A percentile compares a stretch with the other conserved stretches of the same genome.
phyloP scores from a whole-genome alignment of 2,329 filamentous ascomycete genomes.

The Domatiomyces globalis region DNA sequence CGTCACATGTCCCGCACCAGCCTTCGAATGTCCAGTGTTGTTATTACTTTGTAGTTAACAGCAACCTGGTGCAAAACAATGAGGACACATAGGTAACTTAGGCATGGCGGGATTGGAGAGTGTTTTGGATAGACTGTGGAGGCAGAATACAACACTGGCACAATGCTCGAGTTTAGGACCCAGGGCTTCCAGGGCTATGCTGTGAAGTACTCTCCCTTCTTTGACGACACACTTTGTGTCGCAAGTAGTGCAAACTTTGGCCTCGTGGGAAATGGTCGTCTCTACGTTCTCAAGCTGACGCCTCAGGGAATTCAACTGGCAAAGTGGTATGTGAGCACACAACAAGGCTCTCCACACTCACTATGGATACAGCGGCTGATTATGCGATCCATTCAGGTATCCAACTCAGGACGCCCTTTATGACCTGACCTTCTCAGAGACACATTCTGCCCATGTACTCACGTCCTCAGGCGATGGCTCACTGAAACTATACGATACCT shows the following conservation, averaged over 20 bases:
- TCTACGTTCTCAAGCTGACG: slow-evolving; percentile 73
- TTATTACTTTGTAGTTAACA: not conserved
- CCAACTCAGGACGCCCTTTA: slow-evolving; percentile 96
- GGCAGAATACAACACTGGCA: slow-evolving; percentile 12
- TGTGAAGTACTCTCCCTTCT: slow-evolving; percentile 97
- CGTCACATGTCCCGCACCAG: no score
- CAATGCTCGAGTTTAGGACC: slow-evolving; percentile 87
- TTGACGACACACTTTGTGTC: slow-evolving; percentile 85
- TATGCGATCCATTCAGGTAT: slow-evolving; percentile 43
- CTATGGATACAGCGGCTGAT: not conserved
- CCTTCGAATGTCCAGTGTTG: not conserved
- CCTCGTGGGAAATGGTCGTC: slow-evolving; percentile 83
- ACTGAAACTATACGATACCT: slow-evolving; percentile 84
- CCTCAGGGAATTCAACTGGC: slow-evolving; percentile 69
- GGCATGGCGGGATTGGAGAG: not conserved
- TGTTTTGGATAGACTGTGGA: not conserved
- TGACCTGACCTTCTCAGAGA: slow-evolving; percentile 87
- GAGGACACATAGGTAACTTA: not conserved
- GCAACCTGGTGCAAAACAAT: not conserved
- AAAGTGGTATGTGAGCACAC: slow-evolving; percentile 48
- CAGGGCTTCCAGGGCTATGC: slow-evolving; percentile 91
- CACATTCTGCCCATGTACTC: slow-evolving; percentile 87
- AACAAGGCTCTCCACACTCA: not conserved
- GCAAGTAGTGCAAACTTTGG: slow-evolving; percentile 89
- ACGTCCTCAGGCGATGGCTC: slow-evolving; percentile 85